phyloP scores from a whole-genome alignment of 768 basidiomycete genomes.

The Tricholoma bakamatsutake region DNA sequence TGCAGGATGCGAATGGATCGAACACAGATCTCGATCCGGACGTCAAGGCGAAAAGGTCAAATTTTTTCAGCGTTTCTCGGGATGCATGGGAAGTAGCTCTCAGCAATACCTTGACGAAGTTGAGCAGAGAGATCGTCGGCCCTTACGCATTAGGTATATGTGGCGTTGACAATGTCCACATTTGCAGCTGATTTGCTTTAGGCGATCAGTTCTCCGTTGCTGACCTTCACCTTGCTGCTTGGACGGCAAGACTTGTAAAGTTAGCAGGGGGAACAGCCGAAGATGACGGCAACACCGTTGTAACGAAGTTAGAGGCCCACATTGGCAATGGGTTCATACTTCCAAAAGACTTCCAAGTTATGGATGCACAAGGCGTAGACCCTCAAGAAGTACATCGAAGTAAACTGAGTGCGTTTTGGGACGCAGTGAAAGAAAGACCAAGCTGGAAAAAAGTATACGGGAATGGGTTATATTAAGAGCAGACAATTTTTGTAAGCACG shows the following conservation, averaged over 20 bases:
- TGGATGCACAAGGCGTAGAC: conserved; percentile 19
- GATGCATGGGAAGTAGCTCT: conserved; percentile 49
- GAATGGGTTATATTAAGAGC: conserved; percentile 35
- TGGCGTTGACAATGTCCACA: not conserved
- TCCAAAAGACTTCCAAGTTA: conserved; percentile 34
- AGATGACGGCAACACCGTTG: conserved; percentile 46
- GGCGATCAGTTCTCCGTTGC: conserved; percentile 82
- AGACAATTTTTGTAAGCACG: not conserved
- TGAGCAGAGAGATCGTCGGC: conserved; percentile 56
- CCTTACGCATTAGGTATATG: conserved; percentile 59
- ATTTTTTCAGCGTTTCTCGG: conserved; percentile 45
- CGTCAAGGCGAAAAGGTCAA: conserved; percentile 34
- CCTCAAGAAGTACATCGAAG: conserved; percentile 18
- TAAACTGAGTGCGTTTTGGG: conserved; percentile 72
- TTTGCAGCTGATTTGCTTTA: conserved; percentile 19
- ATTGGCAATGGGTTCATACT: conserved; percentile 42
- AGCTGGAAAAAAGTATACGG: conserved; percentile 70
- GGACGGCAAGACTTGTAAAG: conserved; percentile 57
- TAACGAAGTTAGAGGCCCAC: conserved; percentile 46
- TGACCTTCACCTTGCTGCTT: conserved; percentile 75
- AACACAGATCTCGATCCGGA: conserved; percentile 32
- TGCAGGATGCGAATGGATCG: conserved; percentile 37
- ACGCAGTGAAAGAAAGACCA: conserved; percentile 51
- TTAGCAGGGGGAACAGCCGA: conserved; percentile 47
- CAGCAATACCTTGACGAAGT: conserved; percentile 35